Percentiles rank a stretch among this genome's conserved stretches.
Evolutionary conservation across 768 basidiomycete species (phyloP).

Genomic region (Mycena indigotica): DNA sequence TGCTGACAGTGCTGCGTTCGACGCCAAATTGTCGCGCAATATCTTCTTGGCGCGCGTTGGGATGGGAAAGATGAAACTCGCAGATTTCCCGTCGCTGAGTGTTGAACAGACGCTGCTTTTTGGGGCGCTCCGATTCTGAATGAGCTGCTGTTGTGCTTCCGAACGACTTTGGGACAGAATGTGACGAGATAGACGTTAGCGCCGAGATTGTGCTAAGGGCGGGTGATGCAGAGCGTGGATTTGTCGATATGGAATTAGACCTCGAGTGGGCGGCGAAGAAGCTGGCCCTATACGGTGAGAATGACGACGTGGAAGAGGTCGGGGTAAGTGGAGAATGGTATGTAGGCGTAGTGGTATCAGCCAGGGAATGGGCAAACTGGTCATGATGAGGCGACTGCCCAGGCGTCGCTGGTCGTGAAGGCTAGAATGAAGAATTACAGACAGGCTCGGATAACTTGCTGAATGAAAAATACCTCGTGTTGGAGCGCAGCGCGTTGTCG

Average conservation of each 20-base stretch:
- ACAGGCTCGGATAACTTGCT: neutral
- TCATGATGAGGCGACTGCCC: neutral
- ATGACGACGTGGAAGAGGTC: conserved; percentile 47
- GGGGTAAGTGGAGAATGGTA: conserved; percentile 48
- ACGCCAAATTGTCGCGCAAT: conserved; percentile 76
- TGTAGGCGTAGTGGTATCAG: conserved; percentile 30
- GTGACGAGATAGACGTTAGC: conserved; percentile 54
- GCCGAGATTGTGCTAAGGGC: conserved; percentile 58
- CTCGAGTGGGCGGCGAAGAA: conserved; percentile 48
- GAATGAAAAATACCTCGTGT: conserved; percentile 15
- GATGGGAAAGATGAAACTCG: conserved; percentile 60
- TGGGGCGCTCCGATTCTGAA: conserved; percentile 43
- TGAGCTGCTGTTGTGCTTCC: conserved; percentile 18
- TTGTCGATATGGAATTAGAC: conserved; percentile 33
- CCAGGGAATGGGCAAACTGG: conserved; percentile 11
- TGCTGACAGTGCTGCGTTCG: conserved; percentile 92
- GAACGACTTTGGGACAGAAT: conserved; percentile 27
- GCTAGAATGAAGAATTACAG: conserved; percentile 1
- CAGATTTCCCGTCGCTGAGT: conserved; percentile 79
- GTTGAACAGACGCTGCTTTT: conserved; percentile 75
- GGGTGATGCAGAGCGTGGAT: conserved; percentile 62
- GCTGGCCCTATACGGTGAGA: conserved; percentile 41
- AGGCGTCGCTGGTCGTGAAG: conserved; percentile 11
- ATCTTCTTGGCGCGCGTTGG: conserved; percentile 78
- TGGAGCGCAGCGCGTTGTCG: conserved; percentile 40